A percentile compares a stretch with the other conserved stretches of the same genome.
Evolutionary conservation across 2,329 filamentous ascomycete species (phyloP).

Genomic region (Diaporthe vaccinii): DNA sequence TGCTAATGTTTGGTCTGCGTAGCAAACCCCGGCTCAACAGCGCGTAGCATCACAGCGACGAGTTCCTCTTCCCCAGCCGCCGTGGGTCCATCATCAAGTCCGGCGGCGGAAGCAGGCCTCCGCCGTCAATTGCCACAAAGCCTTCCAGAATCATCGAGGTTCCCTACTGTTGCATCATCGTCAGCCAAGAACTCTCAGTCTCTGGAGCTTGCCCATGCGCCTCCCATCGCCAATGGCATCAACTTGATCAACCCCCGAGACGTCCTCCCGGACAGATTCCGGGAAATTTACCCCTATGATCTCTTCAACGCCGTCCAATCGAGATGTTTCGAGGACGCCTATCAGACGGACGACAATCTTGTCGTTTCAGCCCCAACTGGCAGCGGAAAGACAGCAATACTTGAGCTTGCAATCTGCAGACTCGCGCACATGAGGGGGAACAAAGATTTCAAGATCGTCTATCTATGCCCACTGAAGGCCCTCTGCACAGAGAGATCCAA

Average conservation of each 20-base stretch:
- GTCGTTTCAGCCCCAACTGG: slow-evolving; percentile 87
- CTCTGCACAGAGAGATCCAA: slow-evolving; percentile 81
- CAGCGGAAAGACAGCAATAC: slow-evolving; percentile 85
- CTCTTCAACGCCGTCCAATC: slow-evolving; percentile 88
- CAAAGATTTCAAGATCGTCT: slow-evolving; percentile 82
- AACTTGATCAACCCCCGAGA: slow-evolving; percentile 58
- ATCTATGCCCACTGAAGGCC: slow-evolving; percentile 88
- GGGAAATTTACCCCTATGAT: slow-evolving; percentile 78
- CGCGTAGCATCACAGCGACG: no score
- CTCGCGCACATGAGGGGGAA: slow-evolving; percentile 69
- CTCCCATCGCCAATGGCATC: slow-evolving; percentile 56
- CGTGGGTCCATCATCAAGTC: slow-evolving; percentile 12
- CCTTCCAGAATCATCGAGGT: not conserved
- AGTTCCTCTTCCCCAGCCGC: slow-evolving; percentile 11
- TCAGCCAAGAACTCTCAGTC: not conserved
- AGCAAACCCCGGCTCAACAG: not conserved
- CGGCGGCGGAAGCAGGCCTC: slow-evolving; percentile 20
- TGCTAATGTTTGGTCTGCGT: not conserved
- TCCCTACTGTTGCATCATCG: not conserved
- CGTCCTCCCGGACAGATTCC: slow-evolving; percentile 77
- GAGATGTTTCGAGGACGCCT: slow-evolving; percentile 78
- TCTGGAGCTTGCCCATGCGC: slow-evolving; percentile 42
- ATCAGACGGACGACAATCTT: slow-evolving; percentile 79
- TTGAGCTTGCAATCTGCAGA: slow-evolving; percentile 86
- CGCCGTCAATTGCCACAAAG: slow-evolving; percentile 8